phyloP scores from a whole-genome alignment of 2,329 filamentous ascomycete genomes.

The Fusarium sp. region DNA sequence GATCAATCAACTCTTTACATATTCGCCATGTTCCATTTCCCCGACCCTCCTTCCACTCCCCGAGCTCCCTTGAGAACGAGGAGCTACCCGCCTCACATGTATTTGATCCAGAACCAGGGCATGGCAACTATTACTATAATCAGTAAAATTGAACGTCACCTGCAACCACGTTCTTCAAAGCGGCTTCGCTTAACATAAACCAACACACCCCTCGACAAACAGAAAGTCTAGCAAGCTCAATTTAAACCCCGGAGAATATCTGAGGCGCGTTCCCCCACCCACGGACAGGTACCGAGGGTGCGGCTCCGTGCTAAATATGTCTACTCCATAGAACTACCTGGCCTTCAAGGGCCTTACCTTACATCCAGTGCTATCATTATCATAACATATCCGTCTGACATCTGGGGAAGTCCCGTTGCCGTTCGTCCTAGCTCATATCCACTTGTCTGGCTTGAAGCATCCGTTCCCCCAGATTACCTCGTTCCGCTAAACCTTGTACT shows the following conservation, averaged over 20 bases:
- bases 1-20: constrained; percentile 1
- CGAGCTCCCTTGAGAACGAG: constrained; percentile 8
- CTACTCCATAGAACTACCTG: constrained; percentile 24
- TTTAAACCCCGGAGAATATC: neutral
- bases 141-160: constrained; percentile 7
- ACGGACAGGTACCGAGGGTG: constrained; percentile 45
- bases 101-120: constrained; percentile 9
- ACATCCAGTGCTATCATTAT: constrained; percentile 1
- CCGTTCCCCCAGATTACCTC: constrained; percentile 41
- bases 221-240: constrained; percentile 21
- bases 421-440: constrained; percentile 44
- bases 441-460: constrained; percentile 16
- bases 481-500: constrained; percentile 22
- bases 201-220: constrained; percentile 9
- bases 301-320: constrained; percentile 39
- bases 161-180: neutral
- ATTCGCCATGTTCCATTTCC: constrained; percentile 28
- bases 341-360: neutral
- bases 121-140: constrained; percentile 10
- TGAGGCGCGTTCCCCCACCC: constrained; percentile 24
- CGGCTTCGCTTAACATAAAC: neutral
- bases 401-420: constrained; percentile 35
- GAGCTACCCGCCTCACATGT: constrained; percentile 35
- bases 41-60: constrained; percentile 24
- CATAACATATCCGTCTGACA: constrained; percentile 12